Evolutionary conservation across 2,329 filamentous ascomycete genomes (phyloP).

Genomic region (Sporothrix variecibatus): DNA sequence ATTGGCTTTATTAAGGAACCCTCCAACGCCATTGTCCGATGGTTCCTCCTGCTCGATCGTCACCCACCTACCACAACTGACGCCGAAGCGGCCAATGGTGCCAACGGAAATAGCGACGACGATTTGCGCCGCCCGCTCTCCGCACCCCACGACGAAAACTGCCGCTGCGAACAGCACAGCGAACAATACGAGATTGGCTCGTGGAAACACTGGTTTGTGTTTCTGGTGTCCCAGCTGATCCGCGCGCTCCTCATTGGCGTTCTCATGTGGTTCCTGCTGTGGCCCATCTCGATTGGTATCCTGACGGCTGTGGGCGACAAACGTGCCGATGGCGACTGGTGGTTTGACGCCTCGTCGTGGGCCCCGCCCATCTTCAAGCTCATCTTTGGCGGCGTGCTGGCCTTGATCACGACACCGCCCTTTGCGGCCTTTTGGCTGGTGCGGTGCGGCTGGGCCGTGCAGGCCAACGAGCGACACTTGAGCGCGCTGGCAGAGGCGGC

Average conservation of each 20-base stretch:
- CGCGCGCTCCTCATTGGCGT: conserved; percentile 43
- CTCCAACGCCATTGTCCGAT: conserved; percentile 39
- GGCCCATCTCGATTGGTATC: conserved; percentile 47
- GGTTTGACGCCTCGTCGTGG: conserved; percentile 45
- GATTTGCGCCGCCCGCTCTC: conserved; percentile 18
- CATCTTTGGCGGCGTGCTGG: conserved; percentile 49
- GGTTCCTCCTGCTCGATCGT: conserved; percentile 48
- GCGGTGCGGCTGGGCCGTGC: conserved; percentile 48
- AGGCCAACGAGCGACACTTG: conserved; percentile 31
- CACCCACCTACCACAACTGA: neutral
- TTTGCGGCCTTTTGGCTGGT: conserved; percentile 55
- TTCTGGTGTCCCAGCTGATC: conserved; percentile 41
- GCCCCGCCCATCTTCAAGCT: conserved; percentile 54
- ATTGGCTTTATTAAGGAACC: conserved; percentile 49
- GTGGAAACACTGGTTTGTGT: conserved; percentile 38
- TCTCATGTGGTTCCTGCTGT: conserved; percentile 46
- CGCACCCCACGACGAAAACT: conserved; percentile 27
- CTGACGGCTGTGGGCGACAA: conserved; percentile 43
- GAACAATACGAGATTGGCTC: conserved; percentile 36
- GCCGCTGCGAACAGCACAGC: conserved; percentile 26
- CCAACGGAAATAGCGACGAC: neutral
- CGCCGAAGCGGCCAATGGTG: neutral
- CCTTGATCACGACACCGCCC: conserved; percentile 49
- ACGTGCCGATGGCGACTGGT: conserved; percentile 45
- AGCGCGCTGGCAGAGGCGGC: neutral